Percentiles rank a stretch among this genome's conserved stretches.
phyloP scores from a whole-genome alignment of 495 filamentous ascomycete species.

The Hyaloscypha finlandica region DNA sequence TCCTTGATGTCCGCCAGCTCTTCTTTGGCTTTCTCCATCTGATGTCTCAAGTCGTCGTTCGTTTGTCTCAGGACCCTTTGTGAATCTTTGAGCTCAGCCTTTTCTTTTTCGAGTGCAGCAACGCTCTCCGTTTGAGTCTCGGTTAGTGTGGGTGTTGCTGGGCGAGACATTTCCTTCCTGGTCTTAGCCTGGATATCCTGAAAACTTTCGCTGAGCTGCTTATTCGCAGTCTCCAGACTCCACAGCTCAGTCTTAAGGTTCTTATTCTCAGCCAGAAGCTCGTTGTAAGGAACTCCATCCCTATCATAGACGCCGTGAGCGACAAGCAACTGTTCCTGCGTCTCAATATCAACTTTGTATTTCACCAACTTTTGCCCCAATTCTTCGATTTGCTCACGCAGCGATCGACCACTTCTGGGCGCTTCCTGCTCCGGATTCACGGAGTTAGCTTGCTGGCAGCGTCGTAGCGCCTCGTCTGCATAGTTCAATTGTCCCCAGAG shows the following conservation, averaged over 20 bases:
- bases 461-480: not conserved
- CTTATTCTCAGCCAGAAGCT: no score
- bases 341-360: not conserved
- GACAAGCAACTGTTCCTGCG: not conserved
- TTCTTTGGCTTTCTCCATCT: not conserved
- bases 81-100: not conserved
- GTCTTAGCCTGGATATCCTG: no score
- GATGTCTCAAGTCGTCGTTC: not conserved
- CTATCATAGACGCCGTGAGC: not conserved
- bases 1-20: not conserved
- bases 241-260: no score
- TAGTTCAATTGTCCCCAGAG: not conserved
- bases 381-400: not conserved
- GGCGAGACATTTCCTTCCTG: no score
- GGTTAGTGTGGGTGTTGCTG: not conserved
- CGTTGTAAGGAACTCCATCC: not conserved
- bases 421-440: not conserved
- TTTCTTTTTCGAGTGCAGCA: not conserved
- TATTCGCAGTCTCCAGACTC: no score
- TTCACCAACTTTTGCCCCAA: not conserved
- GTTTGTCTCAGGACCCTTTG: not conserved
- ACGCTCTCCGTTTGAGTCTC: not conserved
- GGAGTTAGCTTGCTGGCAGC: not conserved
- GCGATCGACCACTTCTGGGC: not conserved
- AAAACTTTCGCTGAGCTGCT: no score